Conservation (phyloP, 495 filamentous ascomycete species). For the Pyrenula aspistea region DNA sequence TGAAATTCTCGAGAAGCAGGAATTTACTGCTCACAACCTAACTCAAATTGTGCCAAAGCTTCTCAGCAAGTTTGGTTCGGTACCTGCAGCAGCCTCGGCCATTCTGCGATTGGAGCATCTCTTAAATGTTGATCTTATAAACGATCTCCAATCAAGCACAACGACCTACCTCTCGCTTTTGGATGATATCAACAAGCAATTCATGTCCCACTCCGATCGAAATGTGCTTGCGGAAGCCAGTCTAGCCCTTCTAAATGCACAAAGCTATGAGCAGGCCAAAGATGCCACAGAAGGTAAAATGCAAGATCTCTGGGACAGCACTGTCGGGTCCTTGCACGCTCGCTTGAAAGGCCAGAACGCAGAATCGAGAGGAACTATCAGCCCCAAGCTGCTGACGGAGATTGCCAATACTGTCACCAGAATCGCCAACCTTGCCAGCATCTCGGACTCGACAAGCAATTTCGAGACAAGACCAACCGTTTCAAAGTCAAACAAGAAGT, state of each 20-base stretch:
- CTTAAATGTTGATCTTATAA: constrained; percentile 77
- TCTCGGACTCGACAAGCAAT: constrained; percentile 60
- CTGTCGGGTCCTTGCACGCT: constrained; percentile 53
- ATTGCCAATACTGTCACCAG: constrained; percentile 72
- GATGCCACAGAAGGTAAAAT: constrained; percentile 74
- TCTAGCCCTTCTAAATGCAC: constrained; percentile 71
- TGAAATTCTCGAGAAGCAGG: constrained; percentile 52
- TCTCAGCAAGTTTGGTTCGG: constrained; percentile 81
- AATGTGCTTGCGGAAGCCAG: constrained; percentile 77
- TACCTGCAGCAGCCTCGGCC: constrained; percentile 71
- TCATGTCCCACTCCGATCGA: constrained; percentile 77
- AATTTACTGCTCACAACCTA: constrained; percentile 61
- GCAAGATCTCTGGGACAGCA: constrained; percentile 73
- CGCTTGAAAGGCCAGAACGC: constrained; percentile 58
- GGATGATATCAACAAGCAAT: constrained; percentile 89
- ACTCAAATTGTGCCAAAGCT: constrained; percentile 71
- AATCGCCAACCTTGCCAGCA: constrained; percentile 69
- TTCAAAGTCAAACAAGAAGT: constrained; percentile 36
- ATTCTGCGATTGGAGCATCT: constrained; percentile 81
- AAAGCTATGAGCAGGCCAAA: constrained; percentile 72
- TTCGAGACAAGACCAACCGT: constrained; percentile 47
- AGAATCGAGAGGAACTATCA: constrained; percentile 46
- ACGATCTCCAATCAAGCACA: constrained; percentile 77
- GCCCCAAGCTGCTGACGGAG: constrained; percentile 46
- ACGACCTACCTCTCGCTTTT: constrained; percentile 70